Percentiles rank a stretch among this genome's conserved stretches.
phyloP scores from a whole-genome alignment of 163 green algal species.

The Scenedesmus sp. region DNA sequence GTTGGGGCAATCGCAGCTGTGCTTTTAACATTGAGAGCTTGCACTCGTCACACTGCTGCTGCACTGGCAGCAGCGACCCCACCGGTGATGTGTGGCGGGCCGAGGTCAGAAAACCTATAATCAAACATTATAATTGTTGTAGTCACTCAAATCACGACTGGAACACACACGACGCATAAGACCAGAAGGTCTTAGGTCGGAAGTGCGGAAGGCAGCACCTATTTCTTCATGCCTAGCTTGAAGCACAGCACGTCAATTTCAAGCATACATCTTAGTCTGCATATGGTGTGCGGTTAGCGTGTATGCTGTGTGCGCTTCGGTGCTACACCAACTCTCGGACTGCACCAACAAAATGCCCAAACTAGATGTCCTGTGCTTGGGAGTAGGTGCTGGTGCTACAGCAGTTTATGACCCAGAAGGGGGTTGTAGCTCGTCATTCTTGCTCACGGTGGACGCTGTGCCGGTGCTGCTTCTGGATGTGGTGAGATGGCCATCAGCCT shows the following conservation, averaged over 20 bases:
- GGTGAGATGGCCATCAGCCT: slow-evolving; percentile 24
- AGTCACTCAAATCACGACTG: neutral
- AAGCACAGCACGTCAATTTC: neutral
- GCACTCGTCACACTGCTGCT: neutral
- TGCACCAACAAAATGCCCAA: slow-evolving; percentile 12
- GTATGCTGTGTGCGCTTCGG: neutral
- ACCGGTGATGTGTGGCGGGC: neutral
- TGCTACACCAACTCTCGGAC: neutral
- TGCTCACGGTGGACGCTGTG: neutral
- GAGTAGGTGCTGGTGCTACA: slow-evolving; percentile 47
- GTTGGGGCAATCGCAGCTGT: neutral
- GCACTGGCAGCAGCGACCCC: neutral
- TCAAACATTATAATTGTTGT: neutral
- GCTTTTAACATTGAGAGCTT: neutral
- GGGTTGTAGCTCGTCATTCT: slow-evolving; percentile 22
- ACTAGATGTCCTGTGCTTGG: neutral
- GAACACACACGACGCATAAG: neutral
- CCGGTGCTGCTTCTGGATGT: slow-evolving; percentile 48
- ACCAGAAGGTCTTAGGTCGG: slow-evolving; percentile 4
- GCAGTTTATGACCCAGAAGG: slow-evolving; percentile 21
- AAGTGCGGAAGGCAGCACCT: neutral
- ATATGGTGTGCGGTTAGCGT: neutral
- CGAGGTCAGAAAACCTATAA: neutral
- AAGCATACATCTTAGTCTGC: neutral
- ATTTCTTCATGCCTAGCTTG: neutral